phyloP scores from a whole-genome alignment of 495 filamentous ascomycete species.

The Melanomma pulvis-pyrius region DNA sequence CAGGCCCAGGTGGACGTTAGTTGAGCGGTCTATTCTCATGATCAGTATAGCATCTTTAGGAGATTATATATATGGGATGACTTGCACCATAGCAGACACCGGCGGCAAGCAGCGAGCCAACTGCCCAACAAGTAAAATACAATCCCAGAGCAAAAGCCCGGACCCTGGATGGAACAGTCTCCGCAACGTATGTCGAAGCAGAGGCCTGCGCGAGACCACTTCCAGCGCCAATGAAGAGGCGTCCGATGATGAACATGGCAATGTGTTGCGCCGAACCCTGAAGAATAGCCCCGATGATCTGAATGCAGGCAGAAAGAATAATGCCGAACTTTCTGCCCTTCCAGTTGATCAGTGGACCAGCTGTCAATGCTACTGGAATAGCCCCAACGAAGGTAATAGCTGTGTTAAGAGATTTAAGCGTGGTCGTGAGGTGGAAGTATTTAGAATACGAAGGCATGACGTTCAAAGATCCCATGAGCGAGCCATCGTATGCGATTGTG shows the following conservation, averaged over 20 bases:
- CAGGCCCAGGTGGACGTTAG: no score
- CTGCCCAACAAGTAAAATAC: conserved; percentile 7
- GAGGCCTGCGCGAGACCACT: neutral
- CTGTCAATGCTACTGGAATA: neutral
- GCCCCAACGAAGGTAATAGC: conserved; percentile 5
- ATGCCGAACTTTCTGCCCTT: conserved; percentile 6
- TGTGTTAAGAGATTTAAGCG: neutral
- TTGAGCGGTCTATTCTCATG: no score
- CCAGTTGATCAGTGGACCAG: conserved; percentile 3
- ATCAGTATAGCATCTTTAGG: no score
- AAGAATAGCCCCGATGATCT: conserved; percentile 1
- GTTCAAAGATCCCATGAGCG: conserved; percentile 1
- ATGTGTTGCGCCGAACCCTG: conserved; percentile 3
- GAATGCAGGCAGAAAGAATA: neutral
- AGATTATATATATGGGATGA: neutral
- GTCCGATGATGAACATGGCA: conserved; percentile 4
- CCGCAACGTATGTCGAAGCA: conserved; percentile 1
- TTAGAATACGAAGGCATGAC: neutral
- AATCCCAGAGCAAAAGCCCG: conserved; percentile 3
- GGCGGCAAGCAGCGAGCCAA: conserved; percentile 3
- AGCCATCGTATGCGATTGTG: no score
- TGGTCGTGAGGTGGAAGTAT: conserved; percentile 5
- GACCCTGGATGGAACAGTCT: no score
- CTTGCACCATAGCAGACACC: conserved; percentile 8
- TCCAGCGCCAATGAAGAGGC: neutral